Evolutionary conservation across 352 stramenopile genomes (phyloP).

Genomic region (Thalassiosira gravida): DNA sequence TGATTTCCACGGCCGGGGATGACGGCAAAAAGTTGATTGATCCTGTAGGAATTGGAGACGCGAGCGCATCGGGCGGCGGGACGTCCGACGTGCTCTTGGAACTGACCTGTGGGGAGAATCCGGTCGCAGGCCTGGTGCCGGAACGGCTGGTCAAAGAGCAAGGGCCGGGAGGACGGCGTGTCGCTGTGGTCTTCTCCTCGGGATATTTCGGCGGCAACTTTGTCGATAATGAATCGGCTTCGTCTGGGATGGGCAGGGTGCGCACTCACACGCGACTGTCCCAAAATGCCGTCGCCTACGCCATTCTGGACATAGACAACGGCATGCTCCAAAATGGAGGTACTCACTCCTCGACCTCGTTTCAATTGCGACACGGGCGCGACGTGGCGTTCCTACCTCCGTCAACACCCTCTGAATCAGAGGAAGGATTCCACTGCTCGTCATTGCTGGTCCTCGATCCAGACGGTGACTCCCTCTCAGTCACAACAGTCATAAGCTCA

Average conservation of each 20-base stretch:
- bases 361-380: slow-evolving; percentile 68
- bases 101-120: slow-evolving; percentile 65
- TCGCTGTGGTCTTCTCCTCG: slow-evolving; percentile 52
- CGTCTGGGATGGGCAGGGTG: slow-evolving; percentile 2
- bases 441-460: slow-evolving; percentile 48
- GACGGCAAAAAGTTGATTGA: slow-evolving; percentile 14
- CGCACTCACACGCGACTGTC: slow-evolving; percentile 31
- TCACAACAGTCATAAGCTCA: slow-evolving; percentile 58
- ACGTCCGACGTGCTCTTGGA: slow-evolving; percentile 71
- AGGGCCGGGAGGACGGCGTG: slow-evolving; percentile 30
- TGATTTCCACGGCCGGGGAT: slow-evolving; percentile 7
- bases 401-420: too few relatives aligned
- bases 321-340: slow-evolving; percentile 40
- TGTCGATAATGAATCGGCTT: background rate
- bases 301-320: slow-evolving; percentile 66
- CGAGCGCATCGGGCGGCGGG: slow-evolving; percentile 45
- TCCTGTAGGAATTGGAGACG: slow-evolving; percentile 31
- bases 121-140: slow-evolving; percentile 52
- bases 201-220: slow-evolving; percentile 45
- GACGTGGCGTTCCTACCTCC: slow-evolving; percentile 75
- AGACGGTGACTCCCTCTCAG: slow-evolving; percentile 32
- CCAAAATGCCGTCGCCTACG: slow-evolving; percentile 41
- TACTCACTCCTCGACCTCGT: slow-evolving; percentile 23
- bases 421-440: slow-evolving; percentile 54
- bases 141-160: slow-evolving; percentile 39